Evolutionary conservation across 2,329 filamentous ascomycete species (phyloP), one percentile per base, ranked within the genome.

Genomic region (Alternaria consortialis): DNA sequence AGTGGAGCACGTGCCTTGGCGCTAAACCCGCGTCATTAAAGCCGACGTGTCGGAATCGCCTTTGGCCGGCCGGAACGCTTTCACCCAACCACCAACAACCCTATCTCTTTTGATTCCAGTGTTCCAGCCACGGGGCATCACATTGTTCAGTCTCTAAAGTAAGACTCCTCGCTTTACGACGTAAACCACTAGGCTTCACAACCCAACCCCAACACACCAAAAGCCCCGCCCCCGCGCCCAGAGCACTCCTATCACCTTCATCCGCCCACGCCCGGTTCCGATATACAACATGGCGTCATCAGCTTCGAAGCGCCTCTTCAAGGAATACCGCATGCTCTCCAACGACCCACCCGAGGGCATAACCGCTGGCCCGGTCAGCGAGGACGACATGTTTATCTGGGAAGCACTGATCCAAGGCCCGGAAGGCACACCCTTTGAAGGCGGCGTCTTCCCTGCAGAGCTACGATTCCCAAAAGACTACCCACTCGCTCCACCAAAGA

Each of bases 271-370:
- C 20, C 20, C 46, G 9, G 32, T 40, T 13, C 4, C 27, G 13
- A 36, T 31, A 15, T 34, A 56, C 54, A 71, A 29, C 9, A 85
- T 85, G 83, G 78, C 83, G 4, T 81, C 82, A 47, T 85, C 88
- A 31, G 87, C 87, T 44, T 85, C 87, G 40, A 89, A 89, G 71
- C 93, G 95, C 42, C 91, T 99, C 70, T 93, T 98, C 78, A 92
- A 94, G 82, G 95, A 99, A 84, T 99, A 99, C 85, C 92, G 92
- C 76, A 89, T 91, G 65, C 90, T 99, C 65, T 95, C 93, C 65
- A 94, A 93, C 75, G 95, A 96, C 81, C 93, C 94, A 0, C 94
- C 94, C n/a, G 94, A 98, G 64, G 95, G 95, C 79, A 98, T 99
- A 82, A 97, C 92, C 60, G 95, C 95, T 15, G 95, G 95, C 20